Percentiles rank a stretch among this genome's conserved stretches.
Evolutionary conservation across 768 basidiomycete genomes (phyloP).

Genomic region (Leccinum fibrillosum): DNA sequence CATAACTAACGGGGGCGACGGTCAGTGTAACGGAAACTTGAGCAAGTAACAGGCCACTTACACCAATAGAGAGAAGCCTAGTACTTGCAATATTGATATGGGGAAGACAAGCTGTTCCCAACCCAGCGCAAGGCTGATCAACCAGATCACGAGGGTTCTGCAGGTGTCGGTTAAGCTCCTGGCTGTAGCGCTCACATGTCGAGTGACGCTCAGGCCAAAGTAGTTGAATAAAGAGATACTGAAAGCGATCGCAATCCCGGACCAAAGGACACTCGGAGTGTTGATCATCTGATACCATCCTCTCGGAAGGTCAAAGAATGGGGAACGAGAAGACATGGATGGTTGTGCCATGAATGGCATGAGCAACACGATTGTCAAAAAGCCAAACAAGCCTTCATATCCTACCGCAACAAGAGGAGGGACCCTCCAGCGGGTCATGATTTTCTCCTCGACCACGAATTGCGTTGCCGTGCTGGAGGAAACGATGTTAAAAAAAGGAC

Average conservation of each 20-base stretch:
- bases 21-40: conserved; percentile 7
- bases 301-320: conserved; percentile 84
- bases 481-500: neutral
- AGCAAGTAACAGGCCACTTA: conserved; percentile 42
- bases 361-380: conserved; percentile 70
- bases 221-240: conserved; percentile 84
- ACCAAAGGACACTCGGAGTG: conserved; percentile 67
- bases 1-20: conserved; percentile 53
- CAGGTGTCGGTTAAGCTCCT: conserved; percentile 92
- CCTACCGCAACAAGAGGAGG: conserved; percentile 92
- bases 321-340: conserved; percentile 56
- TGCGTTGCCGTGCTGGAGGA: conserved; percentile 75
- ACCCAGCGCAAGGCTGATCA: conserved; percentile 81
- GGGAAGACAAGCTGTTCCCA: conserved; percentile 89
- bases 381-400: conserved; percentile 90
- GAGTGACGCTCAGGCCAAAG: conserved; percentile 90
- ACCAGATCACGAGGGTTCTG: conserved; percentile 94
- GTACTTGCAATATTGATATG: conserved; percentile 75
- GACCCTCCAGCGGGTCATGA: conserved; percentile 83
- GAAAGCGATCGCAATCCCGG: conserved; percentile 66
- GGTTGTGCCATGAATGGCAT: conserved; percentile 79
- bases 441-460: conserved; percentile 96
- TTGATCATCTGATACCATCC: conserved; percentile 88
- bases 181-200: conserved; percentile 89
- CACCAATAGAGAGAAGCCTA: conserved; percentile 87